Conservation (phyloP, 345 rosid genomes). For the Bretschneidera sinensis region DNA sequence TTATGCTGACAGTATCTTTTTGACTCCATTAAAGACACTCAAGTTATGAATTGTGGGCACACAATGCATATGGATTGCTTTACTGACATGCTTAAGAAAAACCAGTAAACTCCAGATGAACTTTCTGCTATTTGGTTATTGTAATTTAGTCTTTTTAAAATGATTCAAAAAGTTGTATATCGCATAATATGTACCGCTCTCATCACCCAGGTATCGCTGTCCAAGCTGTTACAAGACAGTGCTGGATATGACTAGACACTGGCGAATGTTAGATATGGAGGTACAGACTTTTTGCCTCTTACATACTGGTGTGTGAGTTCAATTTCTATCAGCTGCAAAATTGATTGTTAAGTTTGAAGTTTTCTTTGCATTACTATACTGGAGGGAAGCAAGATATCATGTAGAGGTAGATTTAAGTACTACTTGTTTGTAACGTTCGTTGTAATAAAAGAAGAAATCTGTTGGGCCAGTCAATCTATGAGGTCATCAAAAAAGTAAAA, state of each 20-base stretch:
- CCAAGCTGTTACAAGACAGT: slow-evolving; percentile 66
- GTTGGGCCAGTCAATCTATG: too few species aligned
- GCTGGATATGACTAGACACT: slow-evolving; percentile 27
- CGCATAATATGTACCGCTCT: neutral
- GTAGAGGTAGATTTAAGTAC: neutral
- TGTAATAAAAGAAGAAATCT: neutral
- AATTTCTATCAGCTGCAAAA: neutral
- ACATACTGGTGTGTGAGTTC: neutral
- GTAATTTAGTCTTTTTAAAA: slow-evolving; percentile 2
- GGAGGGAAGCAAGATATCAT: neutral
- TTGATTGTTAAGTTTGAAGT: neutral
- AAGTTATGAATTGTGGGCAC: slow-evolving; percentile 66
- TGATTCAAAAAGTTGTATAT: neutral
- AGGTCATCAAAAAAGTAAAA: neutral
- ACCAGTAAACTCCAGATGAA: slow-evolving; percentile 37
- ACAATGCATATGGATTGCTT: slow-evolving; percentile 65
- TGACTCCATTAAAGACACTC: slow-evolving; percentile 50
- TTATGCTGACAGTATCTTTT: slow-evolving; percentile 55
- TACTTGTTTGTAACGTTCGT: neutral
- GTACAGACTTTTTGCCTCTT: slow-evolving; percentile 23
- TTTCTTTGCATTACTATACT: neutral
- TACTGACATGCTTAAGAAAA: slow-evolving; percentile 35
- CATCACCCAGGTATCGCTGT: slow-evolving; percentile 50
- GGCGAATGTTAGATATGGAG: slow-evolving; percentile 51
- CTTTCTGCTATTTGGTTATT: slow-evolving; percentile 1